Conservation (phyloP, 305 asterid species). For the Plantago coronopus region DNA sequence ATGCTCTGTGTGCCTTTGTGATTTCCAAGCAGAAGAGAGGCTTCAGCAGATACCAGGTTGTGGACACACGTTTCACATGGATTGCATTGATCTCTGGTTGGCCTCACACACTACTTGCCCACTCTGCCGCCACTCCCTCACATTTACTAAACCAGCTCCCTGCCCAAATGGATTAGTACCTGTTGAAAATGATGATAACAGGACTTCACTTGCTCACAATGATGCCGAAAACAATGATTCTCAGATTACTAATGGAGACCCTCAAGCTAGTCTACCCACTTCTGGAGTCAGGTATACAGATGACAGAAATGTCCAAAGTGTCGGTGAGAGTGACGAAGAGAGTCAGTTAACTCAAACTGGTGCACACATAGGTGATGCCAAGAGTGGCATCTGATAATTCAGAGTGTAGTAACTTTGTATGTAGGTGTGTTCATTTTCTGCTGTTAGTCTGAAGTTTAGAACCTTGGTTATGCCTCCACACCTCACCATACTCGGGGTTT, state of each 20-base stretch:
- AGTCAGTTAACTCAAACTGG: background rate
- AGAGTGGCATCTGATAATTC: no score
- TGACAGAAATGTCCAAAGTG: slow-evolving; percentile 15
- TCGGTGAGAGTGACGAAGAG: slow-evolving; percentile 21
- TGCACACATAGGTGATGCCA: slow-evolving; percentile 4
- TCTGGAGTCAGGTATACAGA: slow-evolving; percentile 19
- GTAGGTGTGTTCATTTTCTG: no score
- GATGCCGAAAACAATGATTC: slow-evolving; percentile 19
- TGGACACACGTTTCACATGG: slow-evolving; percentile 80
- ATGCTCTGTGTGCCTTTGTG: slow-evolving; percentile 84
- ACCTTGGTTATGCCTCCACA: no score
- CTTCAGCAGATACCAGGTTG: slow-evolving; percentile 84
- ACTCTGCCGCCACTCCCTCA: slow-evolving; percentile 75
- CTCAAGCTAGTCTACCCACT: slow-evolving; percentile 32
- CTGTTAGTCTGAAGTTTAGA: no score
- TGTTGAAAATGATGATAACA: slow-evolving; percentile 9
- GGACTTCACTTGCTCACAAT: slow-evolving; percentile 19
- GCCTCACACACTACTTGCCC: slow-evolving; percentile 74
- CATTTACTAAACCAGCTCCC: slow-evolving; percentile 30
- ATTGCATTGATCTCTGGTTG: slow-evolving; percentile 81
- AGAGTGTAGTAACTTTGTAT: no score
- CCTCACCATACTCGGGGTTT: no score
- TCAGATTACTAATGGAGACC: slow-evolving; percentile 20
- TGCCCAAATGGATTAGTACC: background rate
- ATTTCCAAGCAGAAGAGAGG: slow-evolving; percentile 61